Evolutionary conservation across 768 basidiomycete species (phyloP).

Genomic region (Leucosporidium scottii): DNA sequence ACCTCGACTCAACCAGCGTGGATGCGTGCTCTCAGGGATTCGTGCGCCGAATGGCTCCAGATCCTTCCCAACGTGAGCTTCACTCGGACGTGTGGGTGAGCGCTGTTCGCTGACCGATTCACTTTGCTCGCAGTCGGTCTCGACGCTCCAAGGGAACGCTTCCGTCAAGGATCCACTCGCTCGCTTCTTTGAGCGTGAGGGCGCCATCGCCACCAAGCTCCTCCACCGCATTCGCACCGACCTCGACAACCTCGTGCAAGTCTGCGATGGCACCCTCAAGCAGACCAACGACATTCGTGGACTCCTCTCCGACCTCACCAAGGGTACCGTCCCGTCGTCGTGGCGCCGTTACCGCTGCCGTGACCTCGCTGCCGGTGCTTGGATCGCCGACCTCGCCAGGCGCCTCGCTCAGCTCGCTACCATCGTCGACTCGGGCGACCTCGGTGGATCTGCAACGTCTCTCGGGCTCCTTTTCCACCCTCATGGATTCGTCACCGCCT

Average conservation of each 20-base stretch:
- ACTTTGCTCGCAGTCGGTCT: constrained; percentile 47
- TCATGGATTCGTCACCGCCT: constrained; percentile 91
- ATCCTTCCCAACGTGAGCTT: constrained; percentile 63
- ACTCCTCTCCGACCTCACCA: constrained; percentile 79
- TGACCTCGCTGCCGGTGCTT: constrained; percentile 67
- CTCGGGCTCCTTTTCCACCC: constrained; percentile 94
- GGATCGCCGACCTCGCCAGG: constrained; percentile 72
- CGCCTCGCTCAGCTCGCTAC: constrained; percentile 75
- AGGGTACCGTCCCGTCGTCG: constrained; percentile 53
- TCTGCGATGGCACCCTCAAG: constrained; percentile 79
- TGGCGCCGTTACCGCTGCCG: constrained; percentile 32
- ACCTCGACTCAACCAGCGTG: constrained; percentile 74
- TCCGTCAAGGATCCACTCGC: constrained; percentile 74
- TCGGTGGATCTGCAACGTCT: neutral
- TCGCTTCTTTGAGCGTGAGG: constrained; percentile 82
- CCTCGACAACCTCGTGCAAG: constrained; percentile 68
- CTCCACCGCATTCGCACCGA: constrained; percentile 74
- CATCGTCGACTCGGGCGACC: constrained; percentile 60
- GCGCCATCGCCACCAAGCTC: constrained; percentile 67
- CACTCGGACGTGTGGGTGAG: neutral
- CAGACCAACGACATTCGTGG: constrained; percentile 94
- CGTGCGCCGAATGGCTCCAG: constrained; percentile 75
- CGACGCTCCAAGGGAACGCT: constrained; percentile 18
- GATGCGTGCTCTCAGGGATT: constrained; percentile 80
- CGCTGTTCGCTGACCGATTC: neutral